Evolutionary conservation across 805 yeast genomes (phyloP), one percentile per base, ranked within the genome.

Genomic region (Ogataea trehaloabstinens): DNA sequence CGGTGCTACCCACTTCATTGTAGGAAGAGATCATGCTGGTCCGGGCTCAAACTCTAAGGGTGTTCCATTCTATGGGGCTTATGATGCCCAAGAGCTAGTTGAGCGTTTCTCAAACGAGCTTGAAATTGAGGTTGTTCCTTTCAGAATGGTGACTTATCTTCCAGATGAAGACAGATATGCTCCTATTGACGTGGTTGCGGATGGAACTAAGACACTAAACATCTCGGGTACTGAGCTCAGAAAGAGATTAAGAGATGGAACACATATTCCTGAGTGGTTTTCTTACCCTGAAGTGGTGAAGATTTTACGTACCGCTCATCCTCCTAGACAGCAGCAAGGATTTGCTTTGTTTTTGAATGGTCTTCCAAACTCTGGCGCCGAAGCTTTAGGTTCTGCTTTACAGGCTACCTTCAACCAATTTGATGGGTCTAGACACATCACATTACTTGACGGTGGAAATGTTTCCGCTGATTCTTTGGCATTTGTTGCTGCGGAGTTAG

Each of bases 21-120:
- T 90, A 34, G 98, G 98, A 45, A 84, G 98, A 73, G 97, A 90
- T 66, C 98, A 90, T 60, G 98, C 98, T 37, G 97, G 97, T 44
- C 97, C 98, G 16, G 98, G 97, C 47, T 68, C 71, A 35, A 74
- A 74, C 76, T 87, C 96, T 42, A 72, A 82, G 59, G 97, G 97
- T 46, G 89, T 78, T 37, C 96, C 91, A 48, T 89, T 90, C 70
- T 90, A 90, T 61, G 98, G 97, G 16, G 96, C 98, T 11, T 91
- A 90, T 61, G 98, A 90, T 61, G 97, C 97, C 21, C 97, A 91
- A 70, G 89, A 78, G 24, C 71, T 91, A 40, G 95, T 90, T 46
- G 88, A 81, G 44, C 67, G 79, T 50, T 80, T 78, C 66, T 75
- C 79, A 47, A 76, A 73, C 46, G 97, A 90, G 67, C 74, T 90